Evolutionary conservation across 2,329 filamentous ascomycete genomes (phyloP), one percentile per base, ranked within the genome.

Genomic region (Claviceps citrina): DNA sequence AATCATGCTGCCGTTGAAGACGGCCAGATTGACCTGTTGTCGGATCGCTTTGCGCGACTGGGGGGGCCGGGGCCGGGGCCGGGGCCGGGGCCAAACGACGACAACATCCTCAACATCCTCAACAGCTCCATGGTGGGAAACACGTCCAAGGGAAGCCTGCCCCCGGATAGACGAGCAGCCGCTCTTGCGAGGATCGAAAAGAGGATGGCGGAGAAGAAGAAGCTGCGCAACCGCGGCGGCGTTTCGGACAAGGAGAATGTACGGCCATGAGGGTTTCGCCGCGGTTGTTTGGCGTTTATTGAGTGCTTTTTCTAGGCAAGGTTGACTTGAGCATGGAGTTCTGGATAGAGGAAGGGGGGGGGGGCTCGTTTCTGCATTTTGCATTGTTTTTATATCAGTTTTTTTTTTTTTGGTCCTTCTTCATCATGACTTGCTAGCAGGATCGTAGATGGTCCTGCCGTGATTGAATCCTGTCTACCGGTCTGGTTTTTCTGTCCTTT

Each of bases 141-240:
- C 38, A 54, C 59, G 5, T 60, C 65, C 4, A 64, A 63, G 43
- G 61, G 63, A 18, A 57, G 55, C 2, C 50, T 76, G 10, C 62
- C 71, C 7, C 64, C 68, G 3, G 67, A 71, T 38, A 62, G 73
- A 26, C 62, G 63, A 34, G 67, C 69, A 6, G 71, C 71, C 1
- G 72, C 70, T 9, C 60, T 72, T 38, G 72, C 70, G 31, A 59
- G 71, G 7, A 64, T 76, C 12, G 66, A 73, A 53, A 62, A 66
- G 53, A 65, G 69, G 50, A 67, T 65, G 51, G 63, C 64, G n/a
- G 65, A 73, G 52, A 68, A 69, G 51, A 61, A 59, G 51, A 57
- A 56, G 42, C 50, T 54, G 22, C 53, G 55, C 36, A 53, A 53
- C 36, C 53, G 52, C 26, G 26, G 18, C 7, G 52, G 49, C 39